Base-by-base conservation (phyloP, 116 monocot genomes). In the Papilionanthe hybrid region DNA sequence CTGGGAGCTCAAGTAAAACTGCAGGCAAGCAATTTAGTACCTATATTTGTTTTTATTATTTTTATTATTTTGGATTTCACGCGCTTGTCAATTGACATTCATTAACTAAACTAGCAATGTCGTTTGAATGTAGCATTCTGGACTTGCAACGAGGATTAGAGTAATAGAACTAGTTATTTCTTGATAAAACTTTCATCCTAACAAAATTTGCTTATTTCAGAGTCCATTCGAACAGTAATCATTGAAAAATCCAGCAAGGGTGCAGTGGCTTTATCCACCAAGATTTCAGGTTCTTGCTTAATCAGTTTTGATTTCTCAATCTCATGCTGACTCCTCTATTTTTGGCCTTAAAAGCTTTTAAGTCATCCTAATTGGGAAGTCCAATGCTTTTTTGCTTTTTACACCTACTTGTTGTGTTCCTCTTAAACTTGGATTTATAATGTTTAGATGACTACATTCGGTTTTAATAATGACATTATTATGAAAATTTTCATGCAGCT, bases 181-280 rank as follows among this genome's bases (percentile, higher is more conserved):
- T n/a, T n/a, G n/a, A n/a, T n/a, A n/a, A n/a, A n/a, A n/a, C n/a
- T n/a, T n/a, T n/a, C n/a, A n/a, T 69, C 69, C 9, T 32, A 69
- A 28, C 7, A 32, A 69, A 12, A 15, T 77, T n/a, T 66, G 30
- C 47, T 58, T 72, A 41, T 74, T 72, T 49, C 49, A 49, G 49
- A 49, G 11, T 49, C 49, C 13, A 11, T 49, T 12, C 13, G 49
- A 49, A 49, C 49, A 49, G 13, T 78, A 84, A 84, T 71, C 82
- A 19, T 66, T 86, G 28, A 80, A 82, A 80, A 86, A 75, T 82
- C 89, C 84, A 23, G 44, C 84, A 9, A 77, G 79, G 23, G 49
- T 84, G 74, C 89, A 84, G 28, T 89, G 89, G 89, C 79, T 89
- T 74, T 89, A 89, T 79, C 86, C 84, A 49, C 84, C 84, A 63